Percentiles rank a stretch among this genome's conserved stretches.
These are phyloP conservation scores for Neoascochyta sp. DNA, from an alignment of 2,329 filamentous ascomycete species.

Conservation along the genomic window DNA sequence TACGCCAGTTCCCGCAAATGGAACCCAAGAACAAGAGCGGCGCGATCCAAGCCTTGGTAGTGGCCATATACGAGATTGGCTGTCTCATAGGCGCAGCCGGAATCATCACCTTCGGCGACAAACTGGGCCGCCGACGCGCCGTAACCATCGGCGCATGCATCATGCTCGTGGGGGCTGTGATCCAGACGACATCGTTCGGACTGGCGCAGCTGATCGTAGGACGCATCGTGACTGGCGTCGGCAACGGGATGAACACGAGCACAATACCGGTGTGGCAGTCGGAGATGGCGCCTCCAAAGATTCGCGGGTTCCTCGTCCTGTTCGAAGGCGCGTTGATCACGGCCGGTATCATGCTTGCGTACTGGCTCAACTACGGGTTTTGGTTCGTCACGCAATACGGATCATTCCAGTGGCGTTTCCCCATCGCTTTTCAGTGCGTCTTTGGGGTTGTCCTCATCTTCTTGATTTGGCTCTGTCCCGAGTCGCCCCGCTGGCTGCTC, in stretches of 20 bases:
- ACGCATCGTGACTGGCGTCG: conserved; percentile 9
- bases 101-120: background rate
- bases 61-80: background rate
- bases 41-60: background rate
- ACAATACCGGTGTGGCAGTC: conserved; percentile 45
- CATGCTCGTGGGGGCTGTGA: conserved; percentile 28
- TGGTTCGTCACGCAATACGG: conserved; percentile 19
- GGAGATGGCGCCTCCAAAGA: conserved; percentile 29
- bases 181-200: conserved; percentile 32
- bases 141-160: conserved; percentile 1
- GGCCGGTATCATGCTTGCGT: conserved; percentile 36
- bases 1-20: background rate
- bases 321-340: conserved; percentile 43
- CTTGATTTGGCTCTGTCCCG: conserved; percentile 45
- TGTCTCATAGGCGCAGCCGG: background rate
- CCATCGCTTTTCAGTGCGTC: conserved; percentile 48
- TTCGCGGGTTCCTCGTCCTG: conserved; percentile 25
- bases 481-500: conserved; percentile 46
- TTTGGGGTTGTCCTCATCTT: conserved; percentile 41
- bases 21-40: background rate
- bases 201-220: conserved; percentile 14
- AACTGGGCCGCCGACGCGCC: background rate
- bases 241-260: conserved; percentile 24
- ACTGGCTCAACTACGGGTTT: conserved; percentile 38
- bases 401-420: conserved; percentile 41